Evolutionary conservation across 2,329 filamentous ascomycete genomes (phyloP), one percentile per base, ranked within the genome.

Genomic region (Plectosphaerella sp.): DNA sequence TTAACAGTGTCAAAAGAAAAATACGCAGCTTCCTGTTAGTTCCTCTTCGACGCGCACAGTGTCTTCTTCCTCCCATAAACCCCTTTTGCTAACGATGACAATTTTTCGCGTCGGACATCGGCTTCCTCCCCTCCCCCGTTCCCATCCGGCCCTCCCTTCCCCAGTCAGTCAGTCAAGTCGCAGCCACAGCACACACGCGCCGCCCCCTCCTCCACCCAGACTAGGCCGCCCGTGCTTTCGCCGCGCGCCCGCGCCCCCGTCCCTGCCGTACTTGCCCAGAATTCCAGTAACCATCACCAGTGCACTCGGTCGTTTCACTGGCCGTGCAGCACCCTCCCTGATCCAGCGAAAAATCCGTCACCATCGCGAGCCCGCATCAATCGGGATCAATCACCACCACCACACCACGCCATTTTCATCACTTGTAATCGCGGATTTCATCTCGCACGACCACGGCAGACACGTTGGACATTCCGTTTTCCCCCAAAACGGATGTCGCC

Each of bases 401-500:
- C 37, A 48, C 51, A 45, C 48, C 49, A 49, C 48, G 43, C 54
- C 56, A 48, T 45, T 58, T 58, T 39, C 56, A 58, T 58, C 56
- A 45, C 37, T 35, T 45, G 39, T 48, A 48, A 57, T 56, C 56
- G 56, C 36, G 39, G 48, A 52, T 61, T 74, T 72, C 54, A 60
- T 60, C 58, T 55, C 52, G 33, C 22, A 41, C 43, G 66, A 73
- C 73, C 71, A 39, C 53, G 50, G 54, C 50, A 59, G 54, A 64
- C 52, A 49, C 48, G 54, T 36, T 54, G 47, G 61, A 64, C 78
- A 76, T 82, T 51, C 75, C 76, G 78, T 83, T 85, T 83, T 77
- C 67, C 63, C 72, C 66, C 66, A 76, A 83, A 86, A 85, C 83
- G 82, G 82, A 86, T 86, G 83, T 85, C 80, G 82, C 80, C 70